Conservation (phyloP, 2,329 filamentous ascomycete genomes). For the Herpomyces periplanetae region DNA sequence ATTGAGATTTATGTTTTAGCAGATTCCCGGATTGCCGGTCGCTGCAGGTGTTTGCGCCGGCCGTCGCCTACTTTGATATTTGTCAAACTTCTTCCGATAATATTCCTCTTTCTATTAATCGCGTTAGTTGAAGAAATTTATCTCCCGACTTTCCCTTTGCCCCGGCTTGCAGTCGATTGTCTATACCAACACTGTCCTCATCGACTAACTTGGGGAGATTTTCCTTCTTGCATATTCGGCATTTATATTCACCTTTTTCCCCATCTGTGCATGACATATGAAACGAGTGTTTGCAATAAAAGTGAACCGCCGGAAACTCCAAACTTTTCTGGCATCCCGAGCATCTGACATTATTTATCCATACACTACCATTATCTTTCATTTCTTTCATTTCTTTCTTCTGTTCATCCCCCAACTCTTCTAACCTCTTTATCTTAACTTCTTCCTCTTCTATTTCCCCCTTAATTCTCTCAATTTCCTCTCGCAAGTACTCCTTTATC, state of each 20-base stretch:
- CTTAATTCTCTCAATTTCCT: conserved; percentile 56
- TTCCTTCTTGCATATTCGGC: neutral
- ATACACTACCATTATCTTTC: conserved; percentile 38
- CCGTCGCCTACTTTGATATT: no score
- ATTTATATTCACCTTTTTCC: conserved; percentile 11
- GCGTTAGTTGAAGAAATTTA: no score
- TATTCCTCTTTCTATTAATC: no score
- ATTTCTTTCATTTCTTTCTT: conserved; percentile 38
- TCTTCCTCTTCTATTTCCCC: conserved; percentile 47
- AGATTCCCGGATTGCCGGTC: no score
- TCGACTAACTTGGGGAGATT: no score
- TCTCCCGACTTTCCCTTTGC: no score
- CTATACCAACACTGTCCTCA: no score
- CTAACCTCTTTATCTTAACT: conserved; percentile 42
- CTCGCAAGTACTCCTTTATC: conserved; percentile 62
- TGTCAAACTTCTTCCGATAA: no score
- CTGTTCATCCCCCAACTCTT: conserved; percentile 40
- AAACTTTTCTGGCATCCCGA: conserved; percentile 35
- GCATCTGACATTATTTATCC: conserved; percentile 64
- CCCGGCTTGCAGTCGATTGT: no score
- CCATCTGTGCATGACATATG: conserved; percentile 20
- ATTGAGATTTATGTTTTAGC: no score
- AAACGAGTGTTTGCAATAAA: conserved; percentile 85
- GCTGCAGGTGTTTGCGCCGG: no score
- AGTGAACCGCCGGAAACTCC: conserved; percentile 68